Evolutionary conservation across 768 basidiomycete species (phyloP).

Genomic region (Tylopilus felleus): DNA sequence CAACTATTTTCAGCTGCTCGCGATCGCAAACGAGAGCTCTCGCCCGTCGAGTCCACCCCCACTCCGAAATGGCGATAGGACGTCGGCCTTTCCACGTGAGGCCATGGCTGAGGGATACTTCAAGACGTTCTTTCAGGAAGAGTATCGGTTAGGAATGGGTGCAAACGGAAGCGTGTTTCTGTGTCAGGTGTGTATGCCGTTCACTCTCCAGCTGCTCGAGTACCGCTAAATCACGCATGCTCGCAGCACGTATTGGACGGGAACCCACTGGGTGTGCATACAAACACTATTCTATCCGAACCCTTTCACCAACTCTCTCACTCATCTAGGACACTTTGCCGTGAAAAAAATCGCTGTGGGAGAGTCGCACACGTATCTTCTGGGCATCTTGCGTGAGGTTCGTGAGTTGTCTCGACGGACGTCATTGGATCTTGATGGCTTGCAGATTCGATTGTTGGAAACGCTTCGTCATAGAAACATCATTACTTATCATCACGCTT

Average conservation of each 20-base stretch:
- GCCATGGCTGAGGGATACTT: conserved; percentile 92
- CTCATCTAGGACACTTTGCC: conserved; percentile 69
- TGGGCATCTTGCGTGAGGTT: conserved; percentile 78
- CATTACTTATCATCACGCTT: conserved; percentile 92
- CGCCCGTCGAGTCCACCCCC: conserved; percentile 51
- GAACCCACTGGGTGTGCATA: conserved; percentile 64
- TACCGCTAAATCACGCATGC: conserved; percentile 1
- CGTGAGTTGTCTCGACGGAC: conserved; percentile 3
- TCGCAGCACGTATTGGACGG: conserved; percentile 80
- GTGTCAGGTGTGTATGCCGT: conserved; percentile 59
- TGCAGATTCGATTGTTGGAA: conserved; percentile 79
- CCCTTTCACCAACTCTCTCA: not conserved
- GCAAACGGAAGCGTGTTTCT: conserved; percentile 90
- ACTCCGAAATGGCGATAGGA: conserved; percentile 8
- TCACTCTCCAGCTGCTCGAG: not conserved
- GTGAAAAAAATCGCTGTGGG: conserved; percentile 97
- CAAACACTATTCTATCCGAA: not conserved
- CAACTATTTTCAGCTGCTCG: conserved; percentile 80
- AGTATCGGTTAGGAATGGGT: conserved; percentile 88
- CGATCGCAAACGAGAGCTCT: conserved; percentile 63
- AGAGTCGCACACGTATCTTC: conserved; percentile 79
- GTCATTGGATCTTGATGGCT: not conserved
- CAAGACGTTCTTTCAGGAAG: conserved; percentile 88
- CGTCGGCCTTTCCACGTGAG: conserved; percentile 55
- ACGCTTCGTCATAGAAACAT: conserved; percentile 89